These are phyloP conservation scores for Buxus sempervirens DNA, from an alignment of 164 flowering plant species.

Conservation along the genomic window DNA sequence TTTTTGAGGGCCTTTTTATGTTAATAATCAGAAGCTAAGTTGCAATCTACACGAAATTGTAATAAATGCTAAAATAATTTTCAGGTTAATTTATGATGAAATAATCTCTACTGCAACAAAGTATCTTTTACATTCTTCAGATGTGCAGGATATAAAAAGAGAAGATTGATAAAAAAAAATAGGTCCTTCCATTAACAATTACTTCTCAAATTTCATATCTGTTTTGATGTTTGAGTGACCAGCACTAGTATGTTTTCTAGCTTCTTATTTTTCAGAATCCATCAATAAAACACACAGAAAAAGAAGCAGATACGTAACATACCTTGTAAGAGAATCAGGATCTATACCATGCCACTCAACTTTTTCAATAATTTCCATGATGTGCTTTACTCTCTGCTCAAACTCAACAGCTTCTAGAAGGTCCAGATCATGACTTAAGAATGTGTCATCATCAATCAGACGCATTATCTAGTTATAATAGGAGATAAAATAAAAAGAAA, in stretches of 20 bases:
- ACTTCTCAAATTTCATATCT: background rate
- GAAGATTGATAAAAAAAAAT: background rate
- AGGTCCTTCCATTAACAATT: background rate
- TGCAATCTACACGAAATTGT: no score
- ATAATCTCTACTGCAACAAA: background rate
- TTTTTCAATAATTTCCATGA: conserved; percentile 70
- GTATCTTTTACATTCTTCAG: background rate
- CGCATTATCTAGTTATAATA: conserved; percentile 45
- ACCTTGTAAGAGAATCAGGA: conserved; percentile 87
- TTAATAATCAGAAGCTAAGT: no score
- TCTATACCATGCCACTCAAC: conserved; percentile 69
- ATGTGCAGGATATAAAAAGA: background rate
- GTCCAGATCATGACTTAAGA: conserved; percentile 73
- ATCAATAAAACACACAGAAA: background rate
- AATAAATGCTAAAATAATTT: no score
- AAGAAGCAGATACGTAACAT: conserved; percentile 3
- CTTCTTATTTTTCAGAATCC: background rate
- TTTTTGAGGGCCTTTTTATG: no score
- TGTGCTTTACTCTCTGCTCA: conserved; percentile 68
- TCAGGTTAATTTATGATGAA: no score
- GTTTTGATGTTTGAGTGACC: background rate
- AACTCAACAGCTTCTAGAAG: conserved; percentile 85
- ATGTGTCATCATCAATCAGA: conserved; percentile 38
- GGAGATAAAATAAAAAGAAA: conserved; percentile 2
- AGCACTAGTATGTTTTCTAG: background rate